Percentiles rank a stretch among this genome's conserved stretches.
phyloP scores from a whole-genome alignment of 768 basidiomycete genomes.

The Psilocybe subaeruginosa region DNA sequence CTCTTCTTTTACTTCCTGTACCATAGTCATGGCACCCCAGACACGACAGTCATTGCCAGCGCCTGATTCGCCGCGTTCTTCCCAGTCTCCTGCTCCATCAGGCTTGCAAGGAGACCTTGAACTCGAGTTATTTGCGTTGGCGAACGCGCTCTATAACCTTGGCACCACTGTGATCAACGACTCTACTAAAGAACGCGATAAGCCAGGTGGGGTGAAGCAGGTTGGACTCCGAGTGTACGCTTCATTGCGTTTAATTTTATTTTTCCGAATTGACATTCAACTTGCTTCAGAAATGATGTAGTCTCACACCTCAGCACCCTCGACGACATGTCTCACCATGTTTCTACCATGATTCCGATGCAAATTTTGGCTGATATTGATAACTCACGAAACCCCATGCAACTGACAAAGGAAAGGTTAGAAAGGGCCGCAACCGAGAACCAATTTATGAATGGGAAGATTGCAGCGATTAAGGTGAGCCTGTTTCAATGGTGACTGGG shows the following conservation, averaged over 20 bases:
- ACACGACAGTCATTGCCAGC: constrained; percentile 31
- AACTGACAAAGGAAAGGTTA: constrained; percentile 76
- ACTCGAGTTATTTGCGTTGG: constrained; percentile 74
- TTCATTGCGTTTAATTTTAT: neutral
- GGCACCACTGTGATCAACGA: constrained; percentile 86
- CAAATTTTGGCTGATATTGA: constrained; percentile 82
- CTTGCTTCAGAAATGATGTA: constrained; percentile 66
- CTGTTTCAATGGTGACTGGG: neutral
- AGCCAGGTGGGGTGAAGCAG: constrained; percentile 69
- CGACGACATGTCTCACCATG: constrained; percentile 68
- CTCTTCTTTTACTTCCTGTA: neutral
- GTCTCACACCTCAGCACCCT: constrained; percentile 66
- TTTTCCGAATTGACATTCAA: constrained; percentile 2
- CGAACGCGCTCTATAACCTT: constrained; percentile 77
- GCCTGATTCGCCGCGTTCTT: constrained; percentile 72
- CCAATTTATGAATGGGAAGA: constrained; percentile 91
- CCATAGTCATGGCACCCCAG: constrained; percentile 11
- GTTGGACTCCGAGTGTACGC: constrained; percentile 78
- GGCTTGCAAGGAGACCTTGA: constrained; percentile 78
- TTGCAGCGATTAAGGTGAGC: constrained; percentile 73
- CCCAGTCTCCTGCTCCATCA: constrained; percentile 71
- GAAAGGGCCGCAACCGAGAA: constrained; percentile 88
- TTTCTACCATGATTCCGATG: constrained; percentile 69
- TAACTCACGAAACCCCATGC: constrained; percentile 79
- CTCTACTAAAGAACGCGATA: constrained; percentile 78